Percentiles rank a stretch among this genome's conserved stretches.
Evolutionary conservation across 305 asterid species (phyloP).

Genomic region (Fraxinus albicans): DNA sequence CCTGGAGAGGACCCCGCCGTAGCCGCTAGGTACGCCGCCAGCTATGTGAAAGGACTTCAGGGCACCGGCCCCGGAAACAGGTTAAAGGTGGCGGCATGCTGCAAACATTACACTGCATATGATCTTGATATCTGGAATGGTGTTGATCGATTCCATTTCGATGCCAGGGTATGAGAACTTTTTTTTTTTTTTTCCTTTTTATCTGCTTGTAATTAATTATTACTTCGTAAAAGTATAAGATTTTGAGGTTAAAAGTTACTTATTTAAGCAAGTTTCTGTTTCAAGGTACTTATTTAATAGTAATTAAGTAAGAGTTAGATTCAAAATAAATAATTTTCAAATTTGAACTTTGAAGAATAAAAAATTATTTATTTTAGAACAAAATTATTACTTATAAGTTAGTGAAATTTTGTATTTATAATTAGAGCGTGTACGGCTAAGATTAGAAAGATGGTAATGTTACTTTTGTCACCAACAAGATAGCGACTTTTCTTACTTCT

Average conservation of each 20-base stretch:
- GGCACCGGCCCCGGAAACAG: conserved; percentile 33
- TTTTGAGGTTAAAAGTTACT: neutral
- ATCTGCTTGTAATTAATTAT: neutral
- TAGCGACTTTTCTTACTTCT: neutral
- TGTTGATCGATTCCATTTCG: conserved; percentile 53
- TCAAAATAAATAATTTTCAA: neutral
- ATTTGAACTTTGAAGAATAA: neutral
- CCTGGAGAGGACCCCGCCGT: conserved; percentile 68
- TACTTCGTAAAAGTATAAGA: neutral
- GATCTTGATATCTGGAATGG: conserved; percentile 71
- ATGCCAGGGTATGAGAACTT: conserved; percentile 50
- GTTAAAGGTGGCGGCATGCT: conserved; percentile 70
- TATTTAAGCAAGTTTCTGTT: neutral
- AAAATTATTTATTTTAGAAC: no score
- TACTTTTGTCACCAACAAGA: neutral
- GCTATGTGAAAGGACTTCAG: conserved; percentile 63
- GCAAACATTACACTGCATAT: conserved; percentile 77
- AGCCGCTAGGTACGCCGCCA: conserved; percentile 53
- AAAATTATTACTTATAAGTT: neutral
- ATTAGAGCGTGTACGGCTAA: neutral
- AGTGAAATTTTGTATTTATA: neutral
- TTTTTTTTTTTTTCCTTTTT: neutral
- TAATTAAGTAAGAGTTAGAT: neutral
- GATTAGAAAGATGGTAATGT: neutral
- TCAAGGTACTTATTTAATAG: neutral